Conservation (phyloP, 257 asterid genomes). For the Nicotiana otophora region DNA sequence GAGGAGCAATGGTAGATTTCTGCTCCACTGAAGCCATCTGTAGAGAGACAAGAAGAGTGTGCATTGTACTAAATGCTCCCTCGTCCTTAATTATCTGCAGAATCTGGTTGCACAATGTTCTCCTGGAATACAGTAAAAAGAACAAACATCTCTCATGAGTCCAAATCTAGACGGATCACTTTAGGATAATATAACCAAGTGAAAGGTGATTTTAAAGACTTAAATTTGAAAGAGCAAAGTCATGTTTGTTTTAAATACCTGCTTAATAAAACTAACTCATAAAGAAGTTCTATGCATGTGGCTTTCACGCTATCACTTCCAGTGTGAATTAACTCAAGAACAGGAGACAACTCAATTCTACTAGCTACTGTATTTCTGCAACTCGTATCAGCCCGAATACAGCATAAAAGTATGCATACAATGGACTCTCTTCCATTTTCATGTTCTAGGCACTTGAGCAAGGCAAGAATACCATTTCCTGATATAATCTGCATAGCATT, state of each 20-base stretch:
- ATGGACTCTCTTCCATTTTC: constrained; percentile 43
- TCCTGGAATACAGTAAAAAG: constrained; percentile 28
- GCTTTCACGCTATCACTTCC: constrained; percentile 58
- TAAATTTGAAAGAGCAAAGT: not conserved
- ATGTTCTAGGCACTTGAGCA: constrained; percentile 53
- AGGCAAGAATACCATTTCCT: constrained; percentile 47
- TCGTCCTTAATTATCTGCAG: constrained; percentile 69
- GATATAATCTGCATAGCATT: constrained; percentile 38
- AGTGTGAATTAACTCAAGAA: constrained; percentile 67
- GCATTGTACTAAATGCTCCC: constrained; percentile 79
- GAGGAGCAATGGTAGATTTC: constrained; percentile 66
- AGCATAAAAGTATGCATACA: constrained; percentile 48
- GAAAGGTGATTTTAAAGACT: not conserved
- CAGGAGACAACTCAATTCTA: constrained; percentile 50
- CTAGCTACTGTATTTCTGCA: constrained; percentile 54
- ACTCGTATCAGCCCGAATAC: constrained; percentile 48
- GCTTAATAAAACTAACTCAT: constrained; percentile 60
- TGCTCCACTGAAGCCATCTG: constrained; percentile 86
- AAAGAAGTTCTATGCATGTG: constrained; percentile 60
- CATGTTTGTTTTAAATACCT: constrained; percentile 31
- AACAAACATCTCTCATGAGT: not conserved
- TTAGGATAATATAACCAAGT: too few species aligned
- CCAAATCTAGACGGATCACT: not conserved
- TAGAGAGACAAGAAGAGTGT: constrained; percentile 61
- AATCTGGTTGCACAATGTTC: constrained; percentile 52